Conservation (phyloP, 352 stramenopile genomes). For the Globisporangium ultimum region DNA sequence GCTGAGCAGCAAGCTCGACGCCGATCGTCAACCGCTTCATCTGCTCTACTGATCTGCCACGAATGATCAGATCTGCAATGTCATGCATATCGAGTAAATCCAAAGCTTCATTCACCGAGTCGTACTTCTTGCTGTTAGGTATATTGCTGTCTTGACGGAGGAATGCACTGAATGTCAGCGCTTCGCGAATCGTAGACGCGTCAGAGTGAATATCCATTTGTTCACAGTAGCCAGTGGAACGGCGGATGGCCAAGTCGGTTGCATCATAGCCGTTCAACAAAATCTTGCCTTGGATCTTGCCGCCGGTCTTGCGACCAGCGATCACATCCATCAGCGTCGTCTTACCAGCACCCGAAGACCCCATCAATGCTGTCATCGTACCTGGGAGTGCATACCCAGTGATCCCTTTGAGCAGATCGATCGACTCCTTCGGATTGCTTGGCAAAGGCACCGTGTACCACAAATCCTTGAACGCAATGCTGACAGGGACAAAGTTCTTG, state of each 20-base stretch:
- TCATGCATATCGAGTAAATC: conserved; percentile 49
- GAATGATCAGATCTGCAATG: conserved; percentile 61
- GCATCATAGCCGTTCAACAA: conserved; percentile 52
- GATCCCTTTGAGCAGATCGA: conserved; percentile 59
- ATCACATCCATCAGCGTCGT: conserved; percentile 96
- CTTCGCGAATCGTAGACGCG: not conserved
- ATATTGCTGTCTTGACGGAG: not conserved
- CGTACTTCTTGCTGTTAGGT: not conserved
- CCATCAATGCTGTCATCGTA: conserved; percentile 69
- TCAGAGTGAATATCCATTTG: not conserved
- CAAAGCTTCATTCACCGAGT: conserved; percentile 53
- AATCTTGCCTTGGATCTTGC: conserved; percentile 71
- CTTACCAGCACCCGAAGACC: conserved; percentile 82
- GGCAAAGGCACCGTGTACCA: conserved; percentile 52
- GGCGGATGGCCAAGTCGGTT: conserved; percentile 47
- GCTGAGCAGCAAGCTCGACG: conserved; percentile 88
- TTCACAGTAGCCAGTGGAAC: conserved; percentile 21
- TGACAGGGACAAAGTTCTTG: conserved; percentile 34
- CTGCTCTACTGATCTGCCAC: conserved; percentile 52
- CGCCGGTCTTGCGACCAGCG: conserved; percentile 88
- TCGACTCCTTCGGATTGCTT: conserved; percentile 20
- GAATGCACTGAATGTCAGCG: not conserved
- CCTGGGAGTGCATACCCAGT: conserved; percentile 52
- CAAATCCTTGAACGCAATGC: conserved; percentile 53
- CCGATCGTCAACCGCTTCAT: conserved; percentile 80